phyloP scores from a whole-genome alignment of 306 rosid species.

The Echinosophora koreensis region DNA sequence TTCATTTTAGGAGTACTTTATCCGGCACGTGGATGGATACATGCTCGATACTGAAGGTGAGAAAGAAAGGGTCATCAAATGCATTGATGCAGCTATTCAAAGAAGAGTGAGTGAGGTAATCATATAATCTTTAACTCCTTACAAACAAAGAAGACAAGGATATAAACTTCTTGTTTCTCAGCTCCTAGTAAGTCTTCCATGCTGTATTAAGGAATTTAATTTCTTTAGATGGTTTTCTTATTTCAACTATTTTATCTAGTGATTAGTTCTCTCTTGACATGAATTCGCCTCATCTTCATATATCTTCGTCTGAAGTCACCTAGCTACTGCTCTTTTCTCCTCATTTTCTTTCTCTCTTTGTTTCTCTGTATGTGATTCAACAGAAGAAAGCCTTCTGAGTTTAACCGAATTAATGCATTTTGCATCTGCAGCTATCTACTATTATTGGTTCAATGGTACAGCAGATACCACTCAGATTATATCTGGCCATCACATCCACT shows the following conservation, averaged over 20 bases:
- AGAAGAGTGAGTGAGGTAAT: slow-evolving; percentile 78
- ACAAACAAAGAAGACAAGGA: slow-evolving; percentile 24
- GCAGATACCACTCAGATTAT: slow-evolving; percentile 40
- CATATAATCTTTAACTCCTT: slow-evolving; percentile 23
- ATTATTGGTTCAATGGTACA: slow-evolving; percentile 21
- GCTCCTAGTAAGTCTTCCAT: slow-evolving; percentile 42
- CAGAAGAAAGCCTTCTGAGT: slow-evolving; percentile 27
- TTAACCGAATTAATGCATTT: slow-evolving; percentile 36
- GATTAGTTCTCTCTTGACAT: slow-evolving; percentile 32
- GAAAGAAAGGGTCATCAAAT: slow-evolving; percentile 66
- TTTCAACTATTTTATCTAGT: slow-evolving; percentile 3
- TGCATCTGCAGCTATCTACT: slow-evolving; percentile 43
- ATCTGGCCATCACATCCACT: slow-evolving; percentile 41
- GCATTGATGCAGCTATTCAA: slow-evolving; percentile 73
- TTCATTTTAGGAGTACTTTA: slow-evolving; percentile 59
- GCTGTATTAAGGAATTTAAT: slow-evolving; percentile 29
- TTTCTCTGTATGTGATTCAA: neutral
- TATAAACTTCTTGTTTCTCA: slow-evolving; percentile 41
- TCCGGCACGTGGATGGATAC: slow-evolving; percentile 75
- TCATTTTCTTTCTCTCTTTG: slow-evolving; percentile 38
- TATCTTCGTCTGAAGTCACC: slow-evolving; percentile 17
- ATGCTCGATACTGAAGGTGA: slow-evolving; percentile 71
- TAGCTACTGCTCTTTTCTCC: slow-evolving; percentile 35
- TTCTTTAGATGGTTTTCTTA: neutral
- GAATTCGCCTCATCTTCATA: neutral